Evolutionary conservation across 1,139 yeast species (phyloP).

Genomic region (Saccharomycopsis hybrid): DNA sequence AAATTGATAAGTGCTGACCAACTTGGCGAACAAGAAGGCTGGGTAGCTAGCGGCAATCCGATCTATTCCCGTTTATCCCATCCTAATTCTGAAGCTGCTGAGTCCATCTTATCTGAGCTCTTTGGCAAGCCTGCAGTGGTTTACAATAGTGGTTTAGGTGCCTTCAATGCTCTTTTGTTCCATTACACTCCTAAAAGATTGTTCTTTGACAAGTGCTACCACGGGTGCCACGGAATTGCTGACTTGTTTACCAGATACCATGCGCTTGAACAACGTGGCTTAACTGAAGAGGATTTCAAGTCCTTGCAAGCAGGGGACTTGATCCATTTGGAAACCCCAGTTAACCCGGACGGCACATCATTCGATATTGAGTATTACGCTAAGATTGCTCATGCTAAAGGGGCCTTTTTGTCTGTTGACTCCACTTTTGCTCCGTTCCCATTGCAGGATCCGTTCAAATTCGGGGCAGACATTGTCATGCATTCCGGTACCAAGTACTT

Average conservation of each 20-base stretch:
- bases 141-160: conserved; percentile 74
- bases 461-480: conserved; percentile 77
- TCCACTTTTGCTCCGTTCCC: conserved; percentile 96
- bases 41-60: conserved; percentile 28
- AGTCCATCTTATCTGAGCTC: conserved; percentile 54
- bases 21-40: conserved; percentile 18
- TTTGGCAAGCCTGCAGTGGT: conserved; percentile 53
- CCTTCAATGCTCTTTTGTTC: conserved; percentile 71
- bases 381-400: conserved; percentile 57
- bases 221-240: conserved; percentile 72
- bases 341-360: conserved; percentile 77
- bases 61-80: conserved; percentile 68
- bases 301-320: conserved; percentile 62
- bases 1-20: conserved; percentile 41
- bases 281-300: conserved; percentile 45
- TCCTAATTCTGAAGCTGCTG: conserved; percentile 65
- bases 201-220: conserved; percentile 77
- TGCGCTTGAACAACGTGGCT: conserved; percentile 46
- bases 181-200: conserved; percentile 68
- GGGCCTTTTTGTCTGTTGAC: conserved; percentile 68
- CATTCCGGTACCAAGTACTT: conserved; percentile 90
- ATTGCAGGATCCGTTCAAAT: conserved; percentile 68
- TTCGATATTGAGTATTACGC: conserved; percentile 59
- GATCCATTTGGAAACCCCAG: conserved; percentile 80
- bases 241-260: conserved; percentile 55